Evolutionary conservation across 768 basidiomycete species (phyloP), one percentile per base, ranked within the genome.

Genomic region (Boletus vinaceobasis): DNA sequence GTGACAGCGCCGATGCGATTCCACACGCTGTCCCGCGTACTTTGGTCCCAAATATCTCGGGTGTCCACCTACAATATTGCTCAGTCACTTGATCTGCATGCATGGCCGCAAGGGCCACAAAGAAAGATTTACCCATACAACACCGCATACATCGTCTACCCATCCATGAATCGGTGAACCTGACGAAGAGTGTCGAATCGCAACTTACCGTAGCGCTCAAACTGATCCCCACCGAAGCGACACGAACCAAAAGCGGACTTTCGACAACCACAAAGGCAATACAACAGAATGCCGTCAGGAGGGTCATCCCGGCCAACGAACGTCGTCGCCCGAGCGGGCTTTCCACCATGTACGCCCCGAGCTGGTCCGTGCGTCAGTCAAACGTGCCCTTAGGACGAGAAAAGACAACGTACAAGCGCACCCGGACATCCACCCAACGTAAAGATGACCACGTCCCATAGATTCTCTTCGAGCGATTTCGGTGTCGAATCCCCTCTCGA

Each of bases 11-110:
- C 4, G 90, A 91, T 0, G 93, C 92, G 49, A 90, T 87, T 1
- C 93, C 93, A 63, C 88, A 87, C 0, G 92, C 93, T 1, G 92
- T 93, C 27, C 93, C 93, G 45, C 93, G 83, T 3, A 93, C 88
- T 75, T 84, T 84, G 1, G 90, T 91, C 0, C 81, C 84, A 64
- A 95, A 94, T 14, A 92, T 87, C 70, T 91, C 89, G 4, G 92
- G 92, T 0, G 92, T 93, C 87, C 90, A 90, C 4, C 78, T 76
- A 21, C 7, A 3, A 29, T 4, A 42, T 7, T 15, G 23, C 21
- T 59, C 19, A 51, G 45, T 13, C 26, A 32, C 10, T 0, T 4
- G 2, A 8, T 15, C 15, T 2, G 2, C 11, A 9, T 5, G 29
- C 54, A 1, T 3, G 17, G 8, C 13, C 29, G 1, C 39, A 15